Evolutionary conservation across 1,284 basidiomycete genomes (phyloP).

Genomic region (Baeospora myosura): DNA sequence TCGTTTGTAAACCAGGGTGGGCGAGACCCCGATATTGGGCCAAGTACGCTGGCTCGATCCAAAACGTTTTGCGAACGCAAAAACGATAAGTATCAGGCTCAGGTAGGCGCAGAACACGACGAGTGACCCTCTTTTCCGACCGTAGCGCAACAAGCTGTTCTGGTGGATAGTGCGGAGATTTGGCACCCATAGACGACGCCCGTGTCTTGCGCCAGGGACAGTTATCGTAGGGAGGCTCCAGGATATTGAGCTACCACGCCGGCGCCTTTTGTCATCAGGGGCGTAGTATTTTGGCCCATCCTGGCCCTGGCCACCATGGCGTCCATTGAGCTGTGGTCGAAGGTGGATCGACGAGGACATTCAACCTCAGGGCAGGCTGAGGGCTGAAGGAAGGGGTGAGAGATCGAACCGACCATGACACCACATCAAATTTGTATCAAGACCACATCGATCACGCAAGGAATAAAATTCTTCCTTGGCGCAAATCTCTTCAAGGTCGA

Average conservation of each 20-base stretch:
- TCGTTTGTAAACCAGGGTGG: slow-evolving; percentile 11
- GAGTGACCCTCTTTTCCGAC: slow-evolving; percentile 12
- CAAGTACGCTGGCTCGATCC: slow-evolving; percentile 11
- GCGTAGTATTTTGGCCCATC: slow-evolving; percentile 9
- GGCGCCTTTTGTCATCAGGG: slow-evolving; percentile 9
- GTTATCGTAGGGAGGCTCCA: slow-evolving; percentile 6
- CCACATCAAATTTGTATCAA: no score
- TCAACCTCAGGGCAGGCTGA: no score
- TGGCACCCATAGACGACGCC: slow-evolving; percentile 6
- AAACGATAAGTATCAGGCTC: slow-evolving; percentile 10
- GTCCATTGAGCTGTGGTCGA: no score
- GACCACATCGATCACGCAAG: no score
- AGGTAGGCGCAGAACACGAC: slow-evolving; percentile 10
- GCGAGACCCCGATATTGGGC: slow-evolving; percentile 8
- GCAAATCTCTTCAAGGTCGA: no score
- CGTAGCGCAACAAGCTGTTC: slow-evolving; percentile 6
- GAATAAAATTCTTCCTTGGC: no score
- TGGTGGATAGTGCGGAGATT: slow-evolving; percentile 9
- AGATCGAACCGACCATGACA: no score
- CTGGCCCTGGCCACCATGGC: neutral
- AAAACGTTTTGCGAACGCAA: slow-evolving; percentile 11
- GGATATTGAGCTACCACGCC: slow-evolving; percentile 4
- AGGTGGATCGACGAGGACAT: no score
- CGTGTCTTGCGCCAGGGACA: slow-evolving; percentile 9
- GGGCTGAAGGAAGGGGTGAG: no score